Evolutionary conservation across 2,329 filamentous ascomycete species (phyloP), one percentile per base, ranked within the genome.

Genomic region (Aspergillus clavatus): DNA sequence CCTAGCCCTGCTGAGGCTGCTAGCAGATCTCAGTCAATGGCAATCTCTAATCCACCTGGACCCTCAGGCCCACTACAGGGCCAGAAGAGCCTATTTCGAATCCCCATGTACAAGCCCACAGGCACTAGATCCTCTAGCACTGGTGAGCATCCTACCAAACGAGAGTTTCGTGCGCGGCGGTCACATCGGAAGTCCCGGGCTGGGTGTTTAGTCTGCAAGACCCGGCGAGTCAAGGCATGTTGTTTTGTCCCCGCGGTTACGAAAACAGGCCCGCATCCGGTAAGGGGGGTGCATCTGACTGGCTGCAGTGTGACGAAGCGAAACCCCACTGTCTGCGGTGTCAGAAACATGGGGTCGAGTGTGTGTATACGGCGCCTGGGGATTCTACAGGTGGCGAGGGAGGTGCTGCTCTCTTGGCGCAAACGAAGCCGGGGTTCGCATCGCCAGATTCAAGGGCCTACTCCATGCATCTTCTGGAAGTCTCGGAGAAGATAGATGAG

Each of bases 181-280:
- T 27, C 62, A 2, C 65, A 68, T 53, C 62, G 57, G 26, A 67
- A 67, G 49, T 68, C 64, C 29, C 58, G 63, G 12, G 53, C 48
- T 19, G 64, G 66, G 6, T 68, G 65, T 43, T 45, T 47, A 26
- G 60, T 57, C 33, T 68, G 64, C 47, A 68, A 68, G 51, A 55
- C 56, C 19, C 58, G 65, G 19, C 53, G 59, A 50, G 58, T 68
- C 27, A 68, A 68, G 56, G 63, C 67, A 60, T 5, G 18, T 35
- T 35, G 10, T 16, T 18, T 33, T 28, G 18, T 16, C 31, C 12
- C 3, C 19, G 11, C 12, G 8, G 18, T 35, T 11, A n/a, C 4
- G 16, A 10, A 16, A 16, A 1, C 12, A 19, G 8, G 6, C 16
- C 3, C 11, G 10, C 11, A 11, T 16, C 10, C 7, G 16, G 18